phyloP scores from a whole-genome alignment of 768 basidiomycete species.

The Panus rudis region DNA sequence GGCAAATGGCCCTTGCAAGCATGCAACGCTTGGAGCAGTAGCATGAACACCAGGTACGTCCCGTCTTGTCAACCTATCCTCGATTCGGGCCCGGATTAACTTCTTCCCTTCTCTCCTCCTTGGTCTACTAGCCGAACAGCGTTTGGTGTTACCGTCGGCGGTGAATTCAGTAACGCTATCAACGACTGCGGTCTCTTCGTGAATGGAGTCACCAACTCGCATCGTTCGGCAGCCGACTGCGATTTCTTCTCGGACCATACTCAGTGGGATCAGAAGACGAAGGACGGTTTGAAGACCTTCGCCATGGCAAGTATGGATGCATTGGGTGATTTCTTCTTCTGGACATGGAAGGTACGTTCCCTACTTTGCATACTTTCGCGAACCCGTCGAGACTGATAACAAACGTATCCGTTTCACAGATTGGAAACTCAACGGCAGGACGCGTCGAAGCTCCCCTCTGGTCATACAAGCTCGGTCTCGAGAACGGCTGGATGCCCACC shows the following conservation, averaged over 20 bases:
- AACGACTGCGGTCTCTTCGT: constrained; percentile 57
- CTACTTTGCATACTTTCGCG: not conserved
- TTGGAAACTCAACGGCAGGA: constrained; percentile 46
- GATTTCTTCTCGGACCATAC: constrained; percentile 39
- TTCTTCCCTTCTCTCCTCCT: not conserved
- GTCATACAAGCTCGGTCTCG: constrained; percentile 63
- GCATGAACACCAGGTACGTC: constrained; percentile 35
- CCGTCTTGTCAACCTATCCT: too few relatives aligned
- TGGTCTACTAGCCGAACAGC: constrained; percentile 25
- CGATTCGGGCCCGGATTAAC: not conserved
- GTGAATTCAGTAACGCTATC: constrained; percentile 64
- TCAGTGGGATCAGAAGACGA: constrained; percentile 42
- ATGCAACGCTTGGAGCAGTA: constrained; percentile 37
- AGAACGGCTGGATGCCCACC: constrained; percentile 67
- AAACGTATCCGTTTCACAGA: too few relatives aligned
- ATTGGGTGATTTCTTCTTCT: constrained; percentile 63
- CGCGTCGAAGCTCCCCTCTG: constrained; percentile 49
- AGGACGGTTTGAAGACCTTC: constrained; percentile 44
- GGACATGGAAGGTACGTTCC: constrained; percentile 69
- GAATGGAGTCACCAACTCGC: constrained; percentile 26
- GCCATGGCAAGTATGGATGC: constrained; percentile 57
- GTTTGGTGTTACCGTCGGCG: constrained; percentile 66
- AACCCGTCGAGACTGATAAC: not conserved
- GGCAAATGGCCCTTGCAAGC: constrained; percentile 29
- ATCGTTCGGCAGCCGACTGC: constrained; percentile 26